A percentile compares a stretch with the other conserved stretches of the same genome.
Evolutionary conservation across 768 basidiomycete species (phyloP).

Genomic region (Clathrus columnatus): DNA sequence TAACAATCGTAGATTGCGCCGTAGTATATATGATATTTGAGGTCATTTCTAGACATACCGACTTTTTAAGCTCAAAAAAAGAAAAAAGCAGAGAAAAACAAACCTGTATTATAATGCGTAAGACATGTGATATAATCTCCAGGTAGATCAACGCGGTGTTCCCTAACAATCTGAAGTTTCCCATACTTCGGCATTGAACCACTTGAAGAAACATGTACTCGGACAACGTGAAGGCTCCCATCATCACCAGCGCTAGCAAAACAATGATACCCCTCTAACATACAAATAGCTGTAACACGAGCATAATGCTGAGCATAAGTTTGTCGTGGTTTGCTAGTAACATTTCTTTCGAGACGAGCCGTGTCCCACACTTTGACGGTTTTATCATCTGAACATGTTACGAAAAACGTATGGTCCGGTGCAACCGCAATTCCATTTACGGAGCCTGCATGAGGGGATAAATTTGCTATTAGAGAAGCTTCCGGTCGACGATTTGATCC

Average conservation of each 20-base stretch:
- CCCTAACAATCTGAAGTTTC: constrained; percentile 72
- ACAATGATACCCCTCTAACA: constrained; percentile 80
- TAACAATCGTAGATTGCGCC: constrained; percentile 62
- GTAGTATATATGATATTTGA: constrained; percentile 85
- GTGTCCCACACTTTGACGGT: constrained; percentile 42
- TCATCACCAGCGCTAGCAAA: constrained; percentile 48
- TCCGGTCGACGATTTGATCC: constrained; percentile 53
- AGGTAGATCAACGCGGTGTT: constrained; percentile 60
- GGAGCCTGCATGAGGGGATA: constrained; percentile 72
- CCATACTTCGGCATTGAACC: constrained; percentile 74
- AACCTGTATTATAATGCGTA: constrained; percentile 49
- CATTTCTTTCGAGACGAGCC: constrained; percentile 86
- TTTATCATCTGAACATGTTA: constrained; percentile 32
- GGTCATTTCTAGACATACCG: constrained; percentile 42
- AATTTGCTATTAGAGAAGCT: constrained; percentile 74
- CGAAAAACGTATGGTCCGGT: constrained; percentile 86
- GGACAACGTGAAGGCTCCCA: constrained; percentile 43
- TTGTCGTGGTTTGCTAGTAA: constrained; percentile 73
- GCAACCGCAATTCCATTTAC: constrained; percentile 79
- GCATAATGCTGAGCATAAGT: constrained; percentile 66
- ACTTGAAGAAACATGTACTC: constrained; percentile 64
- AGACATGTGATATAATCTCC: constrained; percentile 83
- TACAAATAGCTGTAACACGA: constrained; percentile 58
- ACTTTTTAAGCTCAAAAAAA: not conserved
- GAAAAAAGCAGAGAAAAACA: constrained; percentile 1